Evolutionary conservation across 495 filamentous ascomycete genomes (phyloP), one percentile per base, ranked within the genome.

Genomic region (Podospora appendiculata): DNA sequence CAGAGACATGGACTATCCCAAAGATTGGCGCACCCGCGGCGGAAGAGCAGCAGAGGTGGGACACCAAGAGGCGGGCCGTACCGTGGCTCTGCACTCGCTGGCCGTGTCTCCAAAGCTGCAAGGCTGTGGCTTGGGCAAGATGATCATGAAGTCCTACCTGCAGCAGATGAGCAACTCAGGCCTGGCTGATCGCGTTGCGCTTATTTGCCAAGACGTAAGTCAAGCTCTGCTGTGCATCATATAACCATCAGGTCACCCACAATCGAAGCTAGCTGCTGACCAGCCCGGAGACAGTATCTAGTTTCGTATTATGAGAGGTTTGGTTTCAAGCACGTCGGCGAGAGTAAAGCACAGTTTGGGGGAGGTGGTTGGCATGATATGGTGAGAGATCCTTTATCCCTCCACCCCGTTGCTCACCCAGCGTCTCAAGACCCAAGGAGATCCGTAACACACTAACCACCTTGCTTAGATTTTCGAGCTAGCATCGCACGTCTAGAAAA

Each of bases 281-380:
- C 38, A 17, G 40, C 49, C 40, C 19, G 11, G 19, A 9, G 51
- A 53, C 58, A 77, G 70, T 69, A 80, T 44, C 63, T 93, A 32
- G 69, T 91, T 12, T 60, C 68, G 0, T 96, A 86, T 64, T 97
- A 95, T 63, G 79, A 88, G 62, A 74, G 73, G 8, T 80, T 89
- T 41, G 88, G 88, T 1, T 97, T 92, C 59, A 69, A 68, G 57
- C 78, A 83, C 51, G 59, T 66, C n/a, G 91, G 90, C 0, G 62
- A 70, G 49, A 94, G 89, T 65, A 58, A 70, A 17, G 77, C 70
- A 10, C 51, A 62, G 41, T 90, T 88, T 69, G 87, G 84, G 9
- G 90, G 89, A 18, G 89, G 88, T 48, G 85, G 81, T 19, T 96
- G 90, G 89, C 72, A 78, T 57, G 82, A 94, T 67, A 78, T 90